These are phyloP conservation scores for Coemansia sp. DNA, from an alignment of 192 early-diverging fungal genomes.

Conservation along the genomic window DNA sequence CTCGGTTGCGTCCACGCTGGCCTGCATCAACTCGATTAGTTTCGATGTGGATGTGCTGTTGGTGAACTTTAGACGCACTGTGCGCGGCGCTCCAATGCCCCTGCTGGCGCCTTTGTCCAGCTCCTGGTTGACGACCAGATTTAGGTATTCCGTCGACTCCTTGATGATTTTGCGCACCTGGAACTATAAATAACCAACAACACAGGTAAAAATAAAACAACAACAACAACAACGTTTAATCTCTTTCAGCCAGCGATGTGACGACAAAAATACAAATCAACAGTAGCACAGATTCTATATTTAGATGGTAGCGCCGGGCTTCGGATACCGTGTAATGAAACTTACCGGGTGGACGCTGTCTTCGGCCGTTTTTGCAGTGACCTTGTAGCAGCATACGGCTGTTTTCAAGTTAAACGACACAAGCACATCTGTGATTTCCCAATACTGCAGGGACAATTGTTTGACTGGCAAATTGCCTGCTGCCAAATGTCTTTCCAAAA, in stretches of 20 bases:
- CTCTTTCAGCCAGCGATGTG: not conserved
- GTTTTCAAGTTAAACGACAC: conserved; percentile 43
- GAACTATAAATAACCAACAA: conserved; percentile 27
- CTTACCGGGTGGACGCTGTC: conserved; percentile 28
- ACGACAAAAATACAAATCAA: not conserved
- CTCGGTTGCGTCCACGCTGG: conserved; percentile 13
- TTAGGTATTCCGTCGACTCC: conserved; percentile 46
- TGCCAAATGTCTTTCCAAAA: conserved; percentile 41
- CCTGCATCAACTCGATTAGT: conserved; percentile 29
- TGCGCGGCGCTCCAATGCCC: conserved; percentile 22
- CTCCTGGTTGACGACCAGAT: conserved; percentile 42
- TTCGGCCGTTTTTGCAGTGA: conserved; percentile 18
- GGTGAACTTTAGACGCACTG: conserved; percentile 30
- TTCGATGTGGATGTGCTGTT: conserved; percentile 25
- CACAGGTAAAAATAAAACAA: conserved; percentile 1
- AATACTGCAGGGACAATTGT: conserved; percentile 50
- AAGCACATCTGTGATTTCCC: conserved; percentile 51
- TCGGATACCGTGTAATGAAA: not conserved
- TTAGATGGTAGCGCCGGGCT: too few relatives aligned
- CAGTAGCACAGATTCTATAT: too few relatives aligned
- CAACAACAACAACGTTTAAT: not conserved
- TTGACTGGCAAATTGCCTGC: conserved; percentile 30
- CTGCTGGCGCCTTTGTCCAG: conserved; percentile 21
- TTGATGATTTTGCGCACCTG: conserved; percentile 39
- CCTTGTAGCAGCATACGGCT: conserved; percentile 45